Evolutionary conservation across 2,329 filamentous ascomycete species (phyloP), one percentile per base, ranked within the genome.

Genomic region (Aspergillus costaricaensis): DNA sequence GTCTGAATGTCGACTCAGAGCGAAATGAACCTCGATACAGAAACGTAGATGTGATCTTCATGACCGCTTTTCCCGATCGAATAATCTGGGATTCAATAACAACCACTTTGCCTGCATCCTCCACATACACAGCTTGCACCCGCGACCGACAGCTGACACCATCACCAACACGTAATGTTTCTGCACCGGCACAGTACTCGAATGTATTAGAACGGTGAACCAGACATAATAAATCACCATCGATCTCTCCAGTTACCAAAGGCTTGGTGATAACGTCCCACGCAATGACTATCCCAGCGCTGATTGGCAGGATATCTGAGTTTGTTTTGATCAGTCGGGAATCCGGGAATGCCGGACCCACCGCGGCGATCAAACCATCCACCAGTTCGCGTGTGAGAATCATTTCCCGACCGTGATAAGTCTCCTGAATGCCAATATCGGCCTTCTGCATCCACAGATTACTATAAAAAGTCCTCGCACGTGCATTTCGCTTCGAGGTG

Each of bases 391-490:
- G 36, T 5, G 62, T 65, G 12, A 69, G 54, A 1, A 38, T 58
- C 56, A 65, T 51, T 17, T 65, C 41, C 12, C 43, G 51, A 70
- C 94, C 94, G 66, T 96, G 90, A 70, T 98, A 98, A 67, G 86
- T 87, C 72, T 90, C 89, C 30, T 90, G 83, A 17, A 90, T 87
- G 68, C 96, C 49, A 7, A 44, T 82, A 27, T 82, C 77, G 67
- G 96, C 91, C 55, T 92, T 83, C 19, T 44, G 41, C 69, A 98
- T 97, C 94, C 94, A 98, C 64, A 95, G 88, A 68, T 87, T 87
- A 87, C 94, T 97, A 83, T 98, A 98, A 75, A 98, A 98, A 76
- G 95, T 90, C 82, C 97, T 97, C 83, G 97, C 96, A 63, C 91
- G 89, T 73, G 96, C 92, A 74, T 97, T 98, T 70, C 95, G 91